Evolutionary conservation across 2,329 filamentous ascomycete genomes (phyloP).

Genomic region (Seiridium unicorne): DNA sequence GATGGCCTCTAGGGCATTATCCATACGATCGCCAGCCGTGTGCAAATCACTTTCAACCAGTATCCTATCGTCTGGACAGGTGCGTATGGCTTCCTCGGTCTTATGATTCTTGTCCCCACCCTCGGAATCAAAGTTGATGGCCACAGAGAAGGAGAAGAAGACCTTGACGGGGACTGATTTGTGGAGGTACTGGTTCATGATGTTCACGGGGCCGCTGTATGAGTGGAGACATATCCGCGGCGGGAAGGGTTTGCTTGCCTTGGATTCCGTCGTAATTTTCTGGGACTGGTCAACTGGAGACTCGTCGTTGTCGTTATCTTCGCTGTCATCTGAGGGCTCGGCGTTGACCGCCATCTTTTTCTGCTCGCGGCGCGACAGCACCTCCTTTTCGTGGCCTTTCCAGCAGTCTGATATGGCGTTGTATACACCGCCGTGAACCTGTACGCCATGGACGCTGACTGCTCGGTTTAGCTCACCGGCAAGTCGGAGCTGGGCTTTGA

Average conservation of each 20-base stretch:
- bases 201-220: slow-evolving; percentile 76
- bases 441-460: slow-evolving; percentile 72
- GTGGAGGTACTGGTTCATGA: slow-evolving; percentile 75
- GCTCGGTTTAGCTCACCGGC: slow-evolving; percentile 66
- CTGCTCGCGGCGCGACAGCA: slow-evolving; percentile 59
- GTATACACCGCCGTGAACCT: slow-evolving; percentile 70
- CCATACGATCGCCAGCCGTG: slow-evolving; percentile 78
- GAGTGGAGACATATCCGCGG: slow-evolving; percentile 92
- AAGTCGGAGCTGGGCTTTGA: slow-evolving; percentile 67
- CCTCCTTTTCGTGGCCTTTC: slow-evolving; percentile 66
- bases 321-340: slow-evolving; percentile 40
- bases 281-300: background rate
- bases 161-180: slow-evolving; percentile 71
- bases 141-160: slow-evolving; percentile 85
- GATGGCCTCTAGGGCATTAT: slow-evolving; percentile 71
- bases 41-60: slow-evolving; percentile 91
- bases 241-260: slow-evolving; percentile 62
- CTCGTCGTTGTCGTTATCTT: slow-evolving; percentile 17
- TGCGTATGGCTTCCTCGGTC: slow-evolving; percentile 65
- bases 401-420: slow-evolving; percentile 64
- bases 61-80: slow-evolving; percentile 74
- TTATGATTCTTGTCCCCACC: slow-evolving; percentile 43
- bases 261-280: background rate
- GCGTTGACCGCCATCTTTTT: slow-evolving; percentile 45
- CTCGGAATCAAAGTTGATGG: slow-evolving; percentile 70